These are phyloP conservation scores for Penicillium tannophilum DNA, from an alignment of 495 filamentous ascomycete genomes.

Conservation along the genomic window DNA sequence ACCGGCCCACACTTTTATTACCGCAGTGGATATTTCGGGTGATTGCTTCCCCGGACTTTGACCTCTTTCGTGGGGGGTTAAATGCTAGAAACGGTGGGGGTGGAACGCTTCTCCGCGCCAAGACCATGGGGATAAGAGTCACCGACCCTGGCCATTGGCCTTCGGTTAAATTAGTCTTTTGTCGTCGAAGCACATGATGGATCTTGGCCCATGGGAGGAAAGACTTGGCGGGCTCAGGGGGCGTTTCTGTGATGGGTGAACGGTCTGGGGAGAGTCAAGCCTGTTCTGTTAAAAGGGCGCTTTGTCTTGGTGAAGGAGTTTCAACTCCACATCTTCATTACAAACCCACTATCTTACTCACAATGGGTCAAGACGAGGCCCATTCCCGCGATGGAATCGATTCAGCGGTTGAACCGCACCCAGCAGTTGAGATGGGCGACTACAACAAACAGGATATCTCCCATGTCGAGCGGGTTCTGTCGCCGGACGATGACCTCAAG, in stretches of 20 bases:
- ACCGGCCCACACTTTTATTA: background rate
- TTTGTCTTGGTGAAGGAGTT: background rate
- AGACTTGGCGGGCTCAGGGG: background rate
- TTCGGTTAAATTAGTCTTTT: constrained; percentile 7
- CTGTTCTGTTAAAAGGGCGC: background rate
- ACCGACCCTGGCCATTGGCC: constrained; percentile 7
- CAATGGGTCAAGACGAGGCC: constrained; percentile 15
- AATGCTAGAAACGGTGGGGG: background rate
- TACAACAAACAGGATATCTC: constrained; percentile 42
- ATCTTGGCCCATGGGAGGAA: background rate
- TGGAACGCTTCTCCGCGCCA: constrained; percentile 16
- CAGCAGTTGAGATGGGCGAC: constrained; percentile 18
- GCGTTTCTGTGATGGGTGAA: background rate
- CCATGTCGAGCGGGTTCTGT: constrained; percentile 51
- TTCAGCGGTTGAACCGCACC: background rate
- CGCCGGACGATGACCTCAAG: constrained; percentile 37
- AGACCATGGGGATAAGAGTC: constrained; percentile 11
- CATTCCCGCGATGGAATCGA: constrained; percentile 13
- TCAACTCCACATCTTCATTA: background rate
- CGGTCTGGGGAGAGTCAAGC: background rate
- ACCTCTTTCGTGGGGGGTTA: constrained; percentile 10
- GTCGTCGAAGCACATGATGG: background rate
- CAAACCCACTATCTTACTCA: background rate
- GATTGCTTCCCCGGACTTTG: constrained; percentile 26
- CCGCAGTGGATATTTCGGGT: constrained; percentile 9